Evolutionary conservation across 73 alveolate genomes (phyloP).

Genomic region (Paraurostyla sp.): DNA sequence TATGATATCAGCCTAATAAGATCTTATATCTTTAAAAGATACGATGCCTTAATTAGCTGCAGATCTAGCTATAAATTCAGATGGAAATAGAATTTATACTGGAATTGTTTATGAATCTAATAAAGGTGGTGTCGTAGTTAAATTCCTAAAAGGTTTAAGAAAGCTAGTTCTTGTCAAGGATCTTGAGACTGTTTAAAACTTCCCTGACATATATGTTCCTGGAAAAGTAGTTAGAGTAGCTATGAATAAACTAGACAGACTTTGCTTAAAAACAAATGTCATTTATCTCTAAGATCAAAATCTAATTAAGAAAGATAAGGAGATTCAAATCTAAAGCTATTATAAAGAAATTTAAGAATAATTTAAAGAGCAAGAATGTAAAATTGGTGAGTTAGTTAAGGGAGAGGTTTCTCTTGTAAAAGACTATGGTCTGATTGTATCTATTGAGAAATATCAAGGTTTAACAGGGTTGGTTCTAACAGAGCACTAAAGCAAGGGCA

Average conservation of each 20-base stretch:
- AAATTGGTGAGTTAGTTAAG: slow-evolving; percentile 49
- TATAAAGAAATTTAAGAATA: not conserved
- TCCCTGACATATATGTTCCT: slow-evolving; percentile 6
- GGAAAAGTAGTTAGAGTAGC: slow-evolving; percentile 57
- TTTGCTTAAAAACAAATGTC: slow-evolving; percentile 10
- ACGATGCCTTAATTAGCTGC: not conserved
- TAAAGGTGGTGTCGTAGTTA: slow-evolving; percentile 25
- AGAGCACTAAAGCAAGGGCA: slow-evolving; percentile 8
- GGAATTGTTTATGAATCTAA: slow-evolving; percentile 19
- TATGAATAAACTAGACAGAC: slow-evolving; percentile 19
- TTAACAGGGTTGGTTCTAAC: slow-evolving; percentile 46
- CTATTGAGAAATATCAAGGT: slow-evolving; percentile 32
- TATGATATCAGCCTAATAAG: slow-evolving; percentile 10
- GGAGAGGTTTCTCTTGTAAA: slow-evolving; percentile 53
- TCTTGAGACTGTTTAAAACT: slow-evolving; percentile 53
- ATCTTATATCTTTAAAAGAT: slow-evolving; percentile 1
- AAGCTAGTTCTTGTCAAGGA: slow-evolving; percentile 40
- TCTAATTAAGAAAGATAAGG: not conserved
- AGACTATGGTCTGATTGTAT: slow-evolving; percentile 52
- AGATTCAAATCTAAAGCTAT: not conserved
- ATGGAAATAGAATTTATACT: not conserved
- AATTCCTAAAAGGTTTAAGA: slow-evolving; percentile 28
- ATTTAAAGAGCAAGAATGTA: slow-evolving; percentile 7
- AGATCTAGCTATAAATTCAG: not conserved
- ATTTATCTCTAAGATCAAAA: not conserved